Evolutionary conservation across 305 asterid species (phyloP).

Genomic region (Salvia sclarea): DNA sequence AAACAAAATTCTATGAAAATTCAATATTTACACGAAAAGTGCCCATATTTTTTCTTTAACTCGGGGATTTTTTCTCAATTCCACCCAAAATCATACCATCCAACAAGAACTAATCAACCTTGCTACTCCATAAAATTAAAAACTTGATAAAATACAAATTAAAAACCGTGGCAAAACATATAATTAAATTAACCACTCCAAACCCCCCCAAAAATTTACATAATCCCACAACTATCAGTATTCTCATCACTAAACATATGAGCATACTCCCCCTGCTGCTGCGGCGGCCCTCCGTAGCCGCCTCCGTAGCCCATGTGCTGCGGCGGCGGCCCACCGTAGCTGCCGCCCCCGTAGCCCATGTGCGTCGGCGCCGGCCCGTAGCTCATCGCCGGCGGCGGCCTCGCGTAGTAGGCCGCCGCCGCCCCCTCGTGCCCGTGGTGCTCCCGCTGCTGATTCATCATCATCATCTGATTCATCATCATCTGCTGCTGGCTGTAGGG

Average conservation of each 20-base stretch:
- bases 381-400: constrained; percentile 11
- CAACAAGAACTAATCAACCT: not conserved
- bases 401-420: constrained; percentile 41
- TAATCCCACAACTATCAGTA: constrained; percentile 62
- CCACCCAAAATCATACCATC: no score
- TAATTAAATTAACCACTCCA: no score
- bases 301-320: constrained; percentile 16
- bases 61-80: no score
- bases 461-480: constrained; percentile 74
- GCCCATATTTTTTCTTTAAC: no score
- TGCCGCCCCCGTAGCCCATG: constrained; percentile 19
- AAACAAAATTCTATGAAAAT: no score
- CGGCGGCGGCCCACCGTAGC: constrained; percentile 17
- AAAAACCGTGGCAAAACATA: not conserved
- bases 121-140: not conserved
- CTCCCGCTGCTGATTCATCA: constrained; percentile 54
- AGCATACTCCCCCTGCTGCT: constrained; percentile 42
- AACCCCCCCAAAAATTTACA: constrained; percentile 39
- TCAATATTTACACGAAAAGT: no score
- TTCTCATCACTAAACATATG: constrained; percentile 78
- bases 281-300: constrained; percentile 20
- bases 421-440: no score
- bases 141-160: not conserved
- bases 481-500: constrained; percentile 54
- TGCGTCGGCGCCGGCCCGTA: constrained; percentile 10